These are phyloP conservation scores for Botryotinia narcissicola DNA, from an alignment of 2,329 filamentous ascomycete species.

Conservation along the genomic window DNA sequence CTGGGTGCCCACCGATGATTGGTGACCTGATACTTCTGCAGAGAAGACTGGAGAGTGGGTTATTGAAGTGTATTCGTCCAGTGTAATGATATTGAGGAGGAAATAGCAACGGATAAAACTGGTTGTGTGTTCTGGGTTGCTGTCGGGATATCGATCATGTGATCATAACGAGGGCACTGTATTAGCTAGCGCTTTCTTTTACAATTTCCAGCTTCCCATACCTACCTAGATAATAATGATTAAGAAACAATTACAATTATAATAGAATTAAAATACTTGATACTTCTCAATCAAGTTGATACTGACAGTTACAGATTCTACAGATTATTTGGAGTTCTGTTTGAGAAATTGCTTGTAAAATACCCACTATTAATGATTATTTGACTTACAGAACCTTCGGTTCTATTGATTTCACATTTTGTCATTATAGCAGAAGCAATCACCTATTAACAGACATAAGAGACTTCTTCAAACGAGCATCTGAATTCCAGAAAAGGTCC, in stretches of 20 bases:
- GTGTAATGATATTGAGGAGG: neutral
- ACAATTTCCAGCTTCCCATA: neutral
- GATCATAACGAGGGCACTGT: neutral
- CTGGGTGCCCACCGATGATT: neutral
- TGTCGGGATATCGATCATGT: neutral
- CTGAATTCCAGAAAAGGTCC: neutral
- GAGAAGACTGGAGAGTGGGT: too few species aligned
- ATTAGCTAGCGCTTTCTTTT: neutral
- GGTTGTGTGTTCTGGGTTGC: too few species aligned
- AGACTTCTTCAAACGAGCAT: neutral
- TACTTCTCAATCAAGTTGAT: neutral
- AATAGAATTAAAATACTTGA: neutral
- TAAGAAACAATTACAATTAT: neutral
- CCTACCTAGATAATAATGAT: neutral
- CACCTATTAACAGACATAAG: neutral
- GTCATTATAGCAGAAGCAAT: rapidly evolving
- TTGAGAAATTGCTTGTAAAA: neutral
- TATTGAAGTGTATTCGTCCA: neutral
- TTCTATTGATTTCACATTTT: neutral
- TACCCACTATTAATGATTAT: neutral
- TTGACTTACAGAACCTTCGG: neutral
- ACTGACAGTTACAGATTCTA: neutral
- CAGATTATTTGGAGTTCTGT: neutral
- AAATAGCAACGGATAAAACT: too few species aligned
- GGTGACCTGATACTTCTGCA: too few species aligned